phyloP scores from a whole-genome alignment of 177 flowering plant species.

The Telopea speciosissima region DNA sequence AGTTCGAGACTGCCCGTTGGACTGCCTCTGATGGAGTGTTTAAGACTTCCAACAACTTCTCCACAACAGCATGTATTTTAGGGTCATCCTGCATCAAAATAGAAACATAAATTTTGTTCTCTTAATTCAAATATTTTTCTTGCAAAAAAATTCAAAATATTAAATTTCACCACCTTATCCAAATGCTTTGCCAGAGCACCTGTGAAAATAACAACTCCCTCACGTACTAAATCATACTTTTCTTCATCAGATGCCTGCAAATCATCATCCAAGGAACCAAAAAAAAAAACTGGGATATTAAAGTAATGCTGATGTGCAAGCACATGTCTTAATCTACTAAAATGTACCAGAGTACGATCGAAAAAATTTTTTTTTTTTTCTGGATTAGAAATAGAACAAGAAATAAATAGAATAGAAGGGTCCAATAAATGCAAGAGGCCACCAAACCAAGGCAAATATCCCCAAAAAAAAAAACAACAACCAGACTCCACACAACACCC shows the following conservation, averaged over 20 bases:
- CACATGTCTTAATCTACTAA: background rate
- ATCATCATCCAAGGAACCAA: constrained; percentile 2
- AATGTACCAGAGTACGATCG: background rate
- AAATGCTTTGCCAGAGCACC: constrained; percentile 96
- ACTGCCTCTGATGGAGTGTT: constrained; percentile 99
- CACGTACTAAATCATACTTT: constrained; percentile 94
- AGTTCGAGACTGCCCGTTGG: constrained; percentile 87
- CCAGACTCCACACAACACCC: too few relatives aligned
- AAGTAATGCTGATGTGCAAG: background rate
- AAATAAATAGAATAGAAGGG: too few relatives aligned
- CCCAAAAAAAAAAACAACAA: too few relatives aligned
- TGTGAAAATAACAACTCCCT: constrained; percentile 95
- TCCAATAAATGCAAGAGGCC: too few relatives aligned
- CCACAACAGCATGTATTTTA: constrained; percentile 85
- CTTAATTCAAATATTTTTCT: background rate
- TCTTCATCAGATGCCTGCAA: constrained; percentile 86
- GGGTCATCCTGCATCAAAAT: constrained; percentile 75
- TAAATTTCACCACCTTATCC: constrained; percentile 46
- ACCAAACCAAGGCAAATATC: too few relatives aligned
- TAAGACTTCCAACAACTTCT: constrained; percentile 88
- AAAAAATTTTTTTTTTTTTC: background rate
- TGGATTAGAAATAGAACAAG: too few relatives aligned
- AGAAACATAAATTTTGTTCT: background rate
- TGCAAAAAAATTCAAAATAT: background rate
- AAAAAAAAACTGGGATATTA: background rate